Base-by-base conservation (phyloP, 306 rosid genomes). In the Vicia faba region DNA sequence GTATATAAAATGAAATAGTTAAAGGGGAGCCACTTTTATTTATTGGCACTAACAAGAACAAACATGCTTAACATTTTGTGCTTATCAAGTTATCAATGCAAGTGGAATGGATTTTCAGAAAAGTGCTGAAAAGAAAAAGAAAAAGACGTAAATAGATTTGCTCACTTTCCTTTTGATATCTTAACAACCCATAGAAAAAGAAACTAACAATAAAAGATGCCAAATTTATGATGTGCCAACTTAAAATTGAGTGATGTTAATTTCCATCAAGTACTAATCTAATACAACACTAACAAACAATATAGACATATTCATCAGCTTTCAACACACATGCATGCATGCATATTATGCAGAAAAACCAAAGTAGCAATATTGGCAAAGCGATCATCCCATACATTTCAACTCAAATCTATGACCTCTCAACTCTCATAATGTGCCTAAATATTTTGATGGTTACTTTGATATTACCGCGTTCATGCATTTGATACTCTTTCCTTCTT, bases 361-460 rank as follows among this genome's bases (percentile, higher is more conserved):
- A 33, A 70, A 64, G 38, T 33, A 33, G 38, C 38, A 5, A 31
- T 31, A 33, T 33, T 33, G 18, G 43, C 45, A 56, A 64, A 56
- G 36, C 57, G 58, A 59, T 68, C 63, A 67, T 26, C 23, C 43
- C 28, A 71, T 59, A 78, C 59, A 50, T 66, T 14, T 46, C 66
- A 77, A 65, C 88, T 84, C 88, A 75, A 85, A 81, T 77, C 70
- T 38, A 77, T 23, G 96, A 89, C 98, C 76, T 89, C 79, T 88
- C 96, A 93, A 93, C 98, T 84, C 84, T 83, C 77, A 55, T n/a
- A 49, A 5, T 77, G 61, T 58, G 51, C 29, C 29, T 4, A 51
- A 19, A 51, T 46, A 23, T 36, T 86, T 71, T 80, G 96, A 95
- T 92, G 66, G 74, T 66, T 39, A 73, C 56, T 38, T 23, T 57